A percentile compares a stretch with the other conserved stretches of the same genome.
Evolutionary conservation across 2,329 filamentous ascomycete species (phyloP).

Genomic region (Hymenoscyphus scutula): DNA sequence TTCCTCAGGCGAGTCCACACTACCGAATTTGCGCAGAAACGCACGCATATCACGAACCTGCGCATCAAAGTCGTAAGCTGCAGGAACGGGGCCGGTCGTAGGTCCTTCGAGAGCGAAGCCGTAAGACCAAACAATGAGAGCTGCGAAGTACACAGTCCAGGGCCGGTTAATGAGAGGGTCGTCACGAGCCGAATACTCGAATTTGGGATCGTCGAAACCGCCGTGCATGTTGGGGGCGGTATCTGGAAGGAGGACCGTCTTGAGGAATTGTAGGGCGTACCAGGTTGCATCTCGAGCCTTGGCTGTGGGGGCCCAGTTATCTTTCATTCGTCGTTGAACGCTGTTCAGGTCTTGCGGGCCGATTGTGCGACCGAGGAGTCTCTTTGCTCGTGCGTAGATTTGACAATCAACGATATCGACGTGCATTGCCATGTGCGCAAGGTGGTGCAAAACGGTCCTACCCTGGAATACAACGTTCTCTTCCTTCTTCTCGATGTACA

Average conservation of each 20-base stretch:
- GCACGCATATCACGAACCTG: slow-evolving; percentile 75
- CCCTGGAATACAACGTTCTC: slow-evolving; percentile 75
- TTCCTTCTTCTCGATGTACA: slow-evolving; percentile 59
- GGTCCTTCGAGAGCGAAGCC: slow-evolving; percentile 87
- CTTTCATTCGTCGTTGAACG: slow-evolving; percentile 80
- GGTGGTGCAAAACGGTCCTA: slow-evolving; percentile 82
- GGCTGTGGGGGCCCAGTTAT: slow-evolving; percentile 84
- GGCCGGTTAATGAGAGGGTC: slow-evolving; percentile 88
- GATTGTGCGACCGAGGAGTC: slow-evolving; percentile 82
- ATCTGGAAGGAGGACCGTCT: slow-evolving; percentile 73
- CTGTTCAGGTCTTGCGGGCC: slow-evolving; percentile 76
- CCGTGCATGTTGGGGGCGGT: slow-evolving; percentile 39
- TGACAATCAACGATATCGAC: slow-evolving; percentile 97
- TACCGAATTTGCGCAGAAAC: slow-evolving; percentile 72
- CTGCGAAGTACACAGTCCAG: slow-evolving; percentile 94
- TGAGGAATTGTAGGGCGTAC: slow-evolving; percentile 86
- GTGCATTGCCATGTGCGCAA: slow-evolving; percentile 97
- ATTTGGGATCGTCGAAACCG: slow-evolving; percentile 37
- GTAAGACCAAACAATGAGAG: slow-evolving; percentile 92
- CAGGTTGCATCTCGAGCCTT: slow-evolving; percentile 88
- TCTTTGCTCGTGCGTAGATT: slow-evolving; percentile 85
- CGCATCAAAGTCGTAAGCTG: slow-evolving; percentile 56
- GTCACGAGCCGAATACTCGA: slow-evolving; percentile 75
- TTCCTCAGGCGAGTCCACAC: slow-evolving; percentile 72
- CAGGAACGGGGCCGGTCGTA: slow-evolving; percentile 46